These are phyloP conservation scores for Hygrophila difformis DNA, from an alignment of 257 asterid species.

Conservation along the genomic window DNA sequence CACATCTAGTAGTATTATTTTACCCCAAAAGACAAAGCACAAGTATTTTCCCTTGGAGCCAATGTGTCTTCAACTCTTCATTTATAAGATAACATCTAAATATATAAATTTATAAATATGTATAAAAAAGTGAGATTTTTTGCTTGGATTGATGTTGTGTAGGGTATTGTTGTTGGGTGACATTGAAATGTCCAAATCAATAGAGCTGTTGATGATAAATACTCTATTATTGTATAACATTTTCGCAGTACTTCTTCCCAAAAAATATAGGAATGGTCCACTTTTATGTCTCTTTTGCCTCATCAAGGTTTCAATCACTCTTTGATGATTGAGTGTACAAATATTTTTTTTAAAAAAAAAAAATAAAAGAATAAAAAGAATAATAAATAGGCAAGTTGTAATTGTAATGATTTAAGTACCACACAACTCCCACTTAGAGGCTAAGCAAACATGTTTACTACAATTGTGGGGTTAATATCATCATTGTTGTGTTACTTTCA, in stretches of 20 bases:
- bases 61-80: not conserved
- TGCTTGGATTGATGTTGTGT: not conserved
- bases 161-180: not conserved
- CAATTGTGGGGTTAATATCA: conserved; percentile 5
- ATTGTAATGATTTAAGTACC: too few species aligned
- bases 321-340: too few species aligned
- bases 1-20: not conserved
- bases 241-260: not conserved
- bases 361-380: too few species aligned
- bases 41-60: not conserved
- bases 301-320: too few species aligned
- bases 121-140: too few species aligned
- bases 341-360: too few species aligned
- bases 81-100: too few species aligned
- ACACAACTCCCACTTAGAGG: conserved; percentile 10
- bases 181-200: not conserved
- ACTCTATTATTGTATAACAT: not conserved
- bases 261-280: not conserved
- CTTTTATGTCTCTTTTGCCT: not conserved
- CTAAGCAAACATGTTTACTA: conserved; percentile 17
- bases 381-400: conserved; percentile 12
- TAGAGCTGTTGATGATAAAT: not conserved
- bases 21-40: not conserved
- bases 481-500: conserved; percentile 12
- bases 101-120: too few species aligned